Evolutionary conservation across 768 basidiomycete species (phyloP).

Genomic region (Lentinula aciculospora): DNA sequence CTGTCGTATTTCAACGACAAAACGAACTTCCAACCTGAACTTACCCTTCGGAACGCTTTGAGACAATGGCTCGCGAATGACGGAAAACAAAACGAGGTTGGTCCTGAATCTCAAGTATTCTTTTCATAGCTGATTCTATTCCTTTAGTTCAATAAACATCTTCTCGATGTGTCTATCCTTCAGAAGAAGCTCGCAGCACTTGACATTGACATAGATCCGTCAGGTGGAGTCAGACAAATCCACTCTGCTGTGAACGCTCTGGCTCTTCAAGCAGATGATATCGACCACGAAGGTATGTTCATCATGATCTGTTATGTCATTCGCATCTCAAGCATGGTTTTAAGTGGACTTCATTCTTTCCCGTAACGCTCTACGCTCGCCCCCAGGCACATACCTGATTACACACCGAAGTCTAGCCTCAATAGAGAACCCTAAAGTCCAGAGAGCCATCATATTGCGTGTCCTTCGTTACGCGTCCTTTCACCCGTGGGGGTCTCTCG

Average conservation of each 20-base stretch:
- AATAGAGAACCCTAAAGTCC: slow-evolving; percentile 29
- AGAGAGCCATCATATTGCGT: slow-evolving; percentile 40
- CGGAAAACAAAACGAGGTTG: slow-evolving; percentile 5
- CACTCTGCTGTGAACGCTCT: slow-evolving; percentile 31
- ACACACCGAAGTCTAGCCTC: slow-evolving; percentile 27
- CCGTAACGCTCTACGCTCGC: slow-evolving; percentile 33
- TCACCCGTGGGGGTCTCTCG: slow-evolving; percentile 69
- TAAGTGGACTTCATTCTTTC: slow-evolving; percentile 39
- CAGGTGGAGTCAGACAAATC: slow-evolving; percentile 29
- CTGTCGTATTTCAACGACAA: slow-evolving; percentile 60
- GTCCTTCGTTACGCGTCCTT: slow-evolving; percentile 69
- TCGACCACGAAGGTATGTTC: slow-evolving; percentile 40
- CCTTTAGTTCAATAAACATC: slow-evolving; percentile 1
- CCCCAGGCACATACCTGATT: slow-evolving; percentile 44
- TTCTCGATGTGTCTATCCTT: background rate
- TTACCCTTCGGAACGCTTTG: slow-evolving; percentile 71
- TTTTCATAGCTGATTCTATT: background rate
- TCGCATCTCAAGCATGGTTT: slow-evolving; percentile 5
- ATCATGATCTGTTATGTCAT: background rate
- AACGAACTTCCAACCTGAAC: slow-evolving; percentile 69
- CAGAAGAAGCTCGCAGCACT: slow-evolving; percentile 11
- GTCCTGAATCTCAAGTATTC: background rate
- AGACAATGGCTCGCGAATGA: slow-evolving; percentile 37
- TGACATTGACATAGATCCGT: slow-evolving; percentile 24
- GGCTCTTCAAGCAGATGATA: slow-evolving; percentile 26